Evolutionary conservation across 2,329 filamentous ascomycete species (phyloP).

Genomic region (Monilinia vaccinii-corymbosi): DNA sequence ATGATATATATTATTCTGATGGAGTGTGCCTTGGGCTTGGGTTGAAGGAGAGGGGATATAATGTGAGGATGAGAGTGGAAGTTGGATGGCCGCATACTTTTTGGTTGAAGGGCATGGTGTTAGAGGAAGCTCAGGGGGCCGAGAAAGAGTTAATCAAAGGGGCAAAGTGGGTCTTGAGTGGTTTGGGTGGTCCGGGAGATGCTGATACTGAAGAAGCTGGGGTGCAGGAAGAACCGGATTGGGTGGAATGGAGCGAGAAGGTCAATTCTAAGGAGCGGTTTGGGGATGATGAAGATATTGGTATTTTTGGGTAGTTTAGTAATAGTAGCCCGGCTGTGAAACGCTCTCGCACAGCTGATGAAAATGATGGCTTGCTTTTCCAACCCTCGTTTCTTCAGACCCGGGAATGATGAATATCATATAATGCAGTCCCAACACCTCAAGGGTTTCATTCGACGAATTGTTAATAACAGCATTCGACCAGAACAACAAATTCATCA

Average conservation of each 20-base stretch:
- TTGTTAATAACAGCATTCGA: background rate
- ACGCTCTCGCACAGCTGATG: background rate
- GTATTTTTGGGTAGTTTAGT: background rate
- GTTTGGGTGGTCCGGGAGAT: background rate
- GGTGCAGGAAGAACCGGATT: background rate
- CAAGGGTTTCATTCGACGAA: background rate
- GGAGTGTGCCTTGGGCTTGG: constrained; percentile 40
- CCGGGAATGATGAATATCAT: background rate
- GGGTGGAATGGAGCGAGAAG: background rate
- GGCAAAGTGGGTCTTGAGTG: constrained; percentile 33
- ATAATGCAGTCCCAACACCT: background rate
- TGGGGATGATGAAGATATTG: background rate
- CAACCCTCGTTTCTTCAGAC: background rate
- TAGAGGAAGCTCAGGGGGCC: constrained; percentile 34
- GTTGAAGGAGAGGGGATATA: constrained; percentile 33
- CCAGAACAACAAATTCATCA: background rate
- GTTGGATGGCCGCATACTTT: constrained; percentile 44
- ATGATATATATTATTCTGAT: constrained; percentile 43
- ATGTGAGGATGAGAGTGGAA: constrained; percentile 36
- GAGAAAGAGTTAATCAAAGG: constrained; percentile 37
- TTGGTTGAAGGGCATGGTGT: constrained; percentile 38
- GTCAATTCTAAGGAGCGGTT: background rate
- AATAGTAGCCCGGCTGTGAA: background rate
- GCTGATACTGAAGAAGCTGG: background rate
- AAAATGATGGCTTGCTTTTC: background rate